Percentiles rank a stretch among this genome's conserved stretches.
phyloP scores from a whole-genome alignment of 805 yeast species.

The Kodamaea hsintzibuensis region DNA sequence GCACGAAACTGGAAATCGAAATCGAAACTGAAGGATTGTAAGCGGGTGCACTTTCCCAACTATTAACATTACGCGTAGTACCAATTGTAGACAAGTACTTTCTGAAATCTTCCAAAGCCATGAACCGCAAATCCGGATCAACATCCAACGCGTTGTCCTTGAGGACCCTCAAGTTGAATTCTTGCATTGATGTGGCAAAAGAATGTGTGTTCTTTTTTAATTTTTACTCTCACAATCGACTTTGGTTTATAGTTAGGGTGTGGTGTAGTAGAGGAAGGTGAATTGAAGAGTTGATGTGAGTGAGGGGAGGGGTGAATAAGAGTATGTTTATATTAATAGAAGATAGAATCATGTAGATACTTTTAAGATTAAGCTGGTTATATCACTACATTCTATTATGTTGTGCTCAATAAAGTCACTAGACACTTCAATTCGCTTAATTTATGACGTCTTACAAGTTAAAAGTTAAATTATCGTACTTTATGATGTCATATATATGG shows the following conservation, averaged over 20 bases:
- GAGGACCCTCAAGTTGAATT: conserved; percentile 29
- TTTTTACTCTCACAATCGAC: background rate
- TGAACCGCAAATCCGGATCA: conserved; percentile 80
- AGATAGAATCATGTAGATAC: too few species aligned
- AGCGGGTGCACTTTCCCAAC: conserved; percentile 9
- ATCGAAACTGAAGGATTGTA: conserved; percentile 1
- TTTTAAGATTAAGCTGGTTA: background rate
- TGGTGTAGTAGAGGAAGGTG: background rate
- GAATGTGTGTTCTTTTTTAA: background rate
- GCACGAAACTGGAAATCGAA: conserved; percentile 12
- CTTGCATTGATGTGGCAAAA: conserved; percentile 18
- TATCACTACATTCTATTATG: too few species aligned
- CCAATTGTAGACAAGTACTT: conserved; percentile 35
- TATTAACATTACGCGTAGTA: background rate
- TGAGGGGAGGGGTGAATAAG: too few species aligned
- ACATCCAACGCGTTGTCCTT: conserved; percentile 56
- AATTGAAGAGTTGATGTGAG: background rate
- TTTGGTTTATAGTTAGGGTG: background rate
- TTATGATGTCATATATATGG: too few species aligned
- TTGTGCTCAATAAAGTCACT: too few species aligned
- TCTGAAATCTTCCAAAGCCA: conserved; percentile 78
- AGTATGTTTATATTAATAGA: too few species aligned
- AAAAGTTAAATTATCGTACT: too few species aligned
- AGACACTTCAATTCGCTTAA: too few species aligned
- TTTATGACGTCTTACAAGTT: too few species aligned